Evolutionary conservation across 2,329 filamentous ascomycete species (phyloP), one percentile per base, ranked within the genome.

Genomic region (Chaetothyriales sp.): DNA sequence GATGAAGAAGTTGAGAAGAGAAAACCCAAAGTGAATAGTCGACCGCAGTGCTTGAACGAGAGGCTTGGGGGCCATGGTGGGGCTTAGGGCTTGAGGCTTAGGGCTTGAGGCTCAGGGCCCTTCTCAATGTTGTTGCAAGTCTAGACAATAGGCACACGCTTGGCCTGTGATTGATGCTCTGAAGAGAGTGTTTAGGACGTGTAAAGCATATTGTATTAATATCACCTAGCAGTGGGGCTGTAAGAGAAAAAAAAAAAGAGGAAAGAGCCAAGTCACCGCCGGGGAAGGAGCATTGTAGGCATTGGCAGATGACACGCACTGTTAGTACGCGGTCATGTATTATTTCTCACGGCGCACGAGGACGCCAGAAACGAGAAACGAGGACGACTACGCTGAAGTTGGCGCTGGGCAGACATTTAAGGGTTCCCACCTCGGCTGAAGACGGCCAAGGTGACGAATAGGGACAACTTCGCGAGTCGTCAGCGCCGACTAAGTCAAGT

Each of bases 1-100:
- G 2, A 64, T 46, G 28, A 63, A 20, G 51, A 68, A 53, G 9
- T 61, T 65, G 47, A 67, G 12, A 39, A 39, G 2, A 5, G 10
- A 39, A 39, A 39, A 39, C 10, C 10, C 32, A 39, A 39, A 39
- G 12, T 39, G 32, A 39, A 39, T 39, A 15, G 32, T 39, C 12
- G 32, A 15, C 32, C 32, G 32, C 32, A 39, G 32, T 15, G 32
- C 32, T 15, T 39, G 32, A 39, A 15, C 32, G 12, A 39, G 3
- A 39, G 15, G 3, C 2, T 39, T 39, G 2, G 32, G 10, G 10
- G 32, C 32, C 32, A 39, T 39, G 32, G 12, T 15, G 1, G 32
- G 6, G 22, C 22, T 25, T 6, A n/a, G n/a, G n/a, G n/a, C n/a
- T n/a, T n/a, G n/a, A n/a, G n/a, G n/a, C n/a, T n/a, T n/a, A n/a